Evolutionary conservation across 257 asterid genomes (phyloP).

Genomic region (Cynanchum wilfordii): DNA sequence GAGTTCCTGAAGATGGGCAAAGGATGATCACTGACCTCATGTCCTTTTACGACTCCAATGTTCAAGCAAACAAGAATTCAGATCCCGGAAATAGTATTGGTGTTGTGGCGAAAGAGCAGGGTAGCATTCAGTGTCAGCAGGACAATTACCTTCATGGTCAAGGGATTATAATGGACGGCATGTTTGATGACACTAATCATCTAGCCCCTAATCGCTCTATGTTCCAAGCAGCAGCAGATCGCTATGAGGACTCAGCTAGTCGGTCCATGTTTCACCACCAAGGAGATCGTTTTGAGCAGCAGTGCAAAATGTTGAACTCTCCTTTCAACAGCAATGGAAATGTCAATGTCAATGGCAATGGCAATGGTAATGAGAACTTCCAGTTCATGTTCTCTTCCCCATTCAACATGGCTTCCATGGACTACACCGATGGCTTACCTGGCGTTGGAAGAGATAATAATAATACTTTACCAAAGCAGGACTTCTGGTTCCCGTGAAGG

Average conservation of each 20-base stretch:
- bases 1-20: constrained; percentile 83
- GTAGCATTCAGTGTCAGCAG: constrained; percentile 30
- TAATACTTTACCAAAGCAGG: constrained; percentile 35
- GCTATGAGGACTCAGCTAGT: constrained; percentile 22
- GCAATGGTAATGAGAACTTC: constrained; percentile 32
- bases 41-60: constrained; percentile 52
- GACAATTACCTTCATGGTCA: constrained; percentile 37
- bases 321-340: constrained; percentile 37
- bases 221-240: constrained; percentile 24
- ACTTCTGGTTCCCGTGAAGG: constrained; percentile 53
- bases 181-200: constrained; percentile 33
- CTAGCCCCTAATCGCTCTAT: constrained; percentile 26
- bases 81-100: constrained; percentile 18
- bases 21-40: constrained; percentile 60
- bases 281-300: constrained; percentile 38
- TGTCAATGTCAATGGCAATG: constrained; percentile 23
- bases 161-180: constrained; percentile 37
- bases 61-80: constrained; percentile 37
- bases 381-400: constrained; percentile 55
- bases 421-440: constrained; percentile 35
- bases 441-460: constrained; percentile 31
- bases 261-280: constrained; percentile 26
- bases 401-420: constrained; percentile 33
- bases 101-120: constrained; percentile 31
- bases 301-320: constrained; percentile 32